Percentiles rank a stretch among this genome's conserved stretches.
phyloP scores from a whole-genome alignment of 2,329 filamentous ascomycete genomes.

The Davidsoniella eucalypti region DNA sequence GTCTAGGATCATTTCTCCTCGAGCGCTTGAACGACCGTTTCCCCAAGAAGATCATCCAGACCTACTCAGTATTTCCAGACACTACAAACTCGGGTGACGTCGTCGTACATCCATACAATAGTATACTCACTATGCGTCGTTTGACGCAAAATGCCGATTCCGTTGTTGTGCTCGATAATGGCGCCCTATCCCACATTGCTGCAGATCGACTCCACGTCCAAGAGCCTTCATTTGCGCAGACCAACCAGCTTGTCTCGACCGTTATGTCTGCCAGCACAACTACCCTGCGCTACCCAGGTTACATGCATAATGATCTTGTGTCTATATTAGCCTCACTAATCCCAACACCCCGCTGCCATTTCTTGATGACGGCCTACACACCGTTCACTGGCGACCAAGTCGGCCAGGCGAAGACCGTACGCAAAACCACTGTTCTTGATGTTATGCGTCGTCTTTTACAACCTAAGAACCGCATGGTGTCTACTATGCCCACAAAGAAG shows the following conservation, averaged over 20 bases:
- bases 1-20: constrained; percentile 85
- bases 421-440: constrained; percentile 93
- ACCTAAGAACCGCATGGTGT: constrained; percentile 98
- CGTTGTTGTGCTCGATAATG: constrained; percentile 93
- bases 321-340: constrained; percentile 93
- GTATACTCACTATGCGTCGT: constrained; percentile 75
- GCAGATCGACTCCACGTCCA: constrained; percentile 89
- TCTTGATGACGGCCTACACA: constrained; percentile 96
- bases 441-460: constrained; percentile 93
- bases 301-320: constrained; percentile 99
- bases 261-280: constrained; percentile 98
- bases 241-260: constrained; percentile 88
- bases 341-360: constrained; percentile 90
- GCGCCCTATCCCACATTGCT: constrained; percentile 80
- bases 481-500: constrained; percentile 84
- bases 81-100: constrained; percentile 76
- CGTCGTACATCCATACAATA: constrained; percentile 97
- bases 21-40: constrained; percentile 94
- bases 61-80: constrained; percentile 96
- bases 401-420: constrained; percentile 90
- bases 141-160: constrained; percentile 94
- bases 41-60: constrained; percentile 97
- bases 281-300: constrained; percentile 88
- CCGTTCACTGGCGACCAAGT: constrained; percentile 94
- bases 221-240: constrained; percentile 91